phyloP scores from a whole-genome alignment of 2,329 filamentous ascomycete genomes.

The Epicoccum sorghinum region DNA sequence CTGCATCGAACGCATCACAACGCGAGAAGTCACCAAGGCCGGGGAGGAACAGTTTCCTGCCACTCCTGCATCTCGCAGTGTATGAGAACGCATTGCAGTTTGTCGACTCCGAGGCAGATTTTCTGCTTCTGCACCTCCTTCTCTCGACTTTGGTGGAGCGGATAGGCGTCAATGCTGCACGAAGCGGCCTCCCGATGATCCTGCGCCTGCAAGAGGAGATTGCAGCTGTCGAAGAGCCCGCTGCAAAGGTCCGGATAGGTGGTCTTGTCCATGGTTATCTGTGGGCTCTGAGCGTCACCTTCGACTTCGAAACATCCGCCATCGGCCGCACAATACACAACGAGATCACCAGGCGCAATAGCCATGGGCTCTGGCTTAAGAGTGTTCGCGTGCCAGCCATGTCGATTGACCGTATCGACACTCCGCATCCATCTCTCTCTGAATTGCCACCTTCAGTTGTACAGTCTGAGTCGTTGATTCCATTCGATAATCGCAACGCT shows the following conservation, averaged over 20 bases:
- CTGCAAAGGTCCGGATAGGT: slow-evolving; percentile 78
- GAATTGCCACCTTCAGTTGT: slow-evolving; percentile 34
- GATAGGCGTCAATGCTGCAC: slow-evolving; percentile 81
- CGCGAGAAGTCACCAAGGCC: slow-evolving; percentile 63
- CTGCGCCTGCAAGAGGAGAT: slow-evolving; percentile 87
- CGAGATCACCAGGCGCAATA: slow-evolving; percentile 77
- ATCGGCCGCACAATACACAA: slow-evolving; percentile 74
- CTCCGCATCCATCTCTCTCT: slow-evolving; percentile 32
- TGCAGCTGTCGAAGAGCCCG: slow-evolving; percentile 66
- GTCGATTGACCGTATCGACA: slow-evolving; percentile 63
- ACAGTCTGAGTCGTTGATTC: slow-evolving; percentile 58
- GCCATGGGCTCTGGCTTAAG: slow-evolving; percentile 79
- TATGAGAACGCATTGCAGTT: slow-evolving; percentile 83
- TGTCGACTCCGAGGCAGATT: slow-evolving; percentile 69
- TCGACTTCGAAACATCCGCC: slow-evolving; percentile 73
- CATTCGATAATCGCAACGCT: slow-evolving; percentile 74
- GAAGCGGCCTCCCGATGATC: slow-evolving; percentile 85
- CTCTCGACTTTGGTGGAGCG: slow-evolving; percentile 75
- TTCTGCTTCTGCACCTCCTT: slow-evolving; percentile 77
- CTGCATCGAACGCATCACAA: slow-evolving; percentile 70
- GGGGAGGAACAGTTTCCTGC: slow-evolving; percentile 73
- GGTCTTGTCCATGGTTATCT: slow-evolving; percentile 90
- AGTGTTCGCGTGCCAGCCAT: slow-evolving; percentile 74
- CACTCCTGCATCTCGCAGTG: slow-evolving; percentile 82
- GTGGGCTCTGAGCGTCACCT: slow-evolving; percentile 77